A percentile compares a stretch with the other conserved stretches of the same genome.
phyloP scores from a whole-genome alignment of 768 basidiomycete genomes.

The Suillus subalutaceus region DNA sequence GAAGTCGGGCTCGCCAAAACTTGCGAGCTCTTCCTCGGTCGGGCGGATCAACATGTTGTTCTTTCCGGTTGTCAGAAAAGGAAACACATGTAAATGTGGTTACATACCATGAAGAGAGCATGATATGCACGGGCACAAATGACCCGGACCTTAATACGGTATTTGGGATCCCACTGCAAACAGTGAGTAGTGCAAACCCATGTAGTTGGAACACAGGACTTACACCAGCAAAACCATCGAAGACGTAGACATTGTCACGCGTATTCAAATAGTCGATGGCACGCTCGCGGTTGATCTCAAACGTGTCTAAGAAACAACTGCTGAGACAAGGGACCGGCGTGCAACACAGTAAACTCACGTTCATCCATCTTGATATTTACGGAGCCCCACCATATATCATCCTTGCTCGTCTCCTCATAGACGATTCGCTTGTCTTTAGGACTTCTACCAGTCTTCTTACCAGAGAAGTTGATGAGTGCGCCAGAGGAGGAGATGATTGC shows the following conservation, averaged over 20 bases:
- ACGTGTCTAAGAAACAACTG: conserved; percentile 68
- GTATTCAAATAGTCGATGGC: conserved; percentile 99
- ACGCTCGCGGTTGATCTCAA: conserved; percentile 98
- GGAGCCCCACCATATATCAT: conserved; percentile 99
- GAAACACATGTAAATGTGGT: conserved; percentile 12
- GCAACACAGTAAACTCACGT: conserved; percentile 52
- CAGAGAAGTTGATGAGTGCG: conserved; percentile 99
- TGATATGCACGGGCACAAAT: conserved; percentile 99
- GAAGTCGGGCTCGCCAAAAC: conserved; percentile 98
- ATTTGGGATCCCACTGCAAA: conserved; percentile 92
- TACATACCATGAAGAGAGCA: conserved; percentile 93
- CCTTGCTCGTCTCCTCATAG: conserved; percentile 94
- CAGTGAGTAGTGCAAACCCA: conserved; percentile 5
- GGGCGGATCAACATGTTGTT: conserved; percentile 99
- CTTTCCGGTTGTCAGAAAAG: conserved; percentile 41
- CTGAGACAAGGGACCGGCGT: background rate
- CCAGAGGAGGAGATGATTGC: conserved; percentile 97
- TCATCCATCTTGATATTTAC: conserved; percentile 99
- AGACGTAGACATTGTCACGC: conserved; percentile 96
- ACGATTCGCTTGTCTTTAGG: conserved; percentile 99
- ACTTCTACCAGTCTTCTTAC: conserved; percentile 97
- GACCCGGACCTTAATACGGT: conserved; percentile 99
- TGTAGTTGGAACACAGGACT: conserved; percentile 25
- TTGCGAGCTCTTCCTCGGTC: conserved; percentile 88
- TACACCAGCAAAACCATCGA: conserved; percentile 93